phyloP scores from a whole-genome alignment of 768 basidiomycete species.

The Rhizopogon rudus region DNA sequence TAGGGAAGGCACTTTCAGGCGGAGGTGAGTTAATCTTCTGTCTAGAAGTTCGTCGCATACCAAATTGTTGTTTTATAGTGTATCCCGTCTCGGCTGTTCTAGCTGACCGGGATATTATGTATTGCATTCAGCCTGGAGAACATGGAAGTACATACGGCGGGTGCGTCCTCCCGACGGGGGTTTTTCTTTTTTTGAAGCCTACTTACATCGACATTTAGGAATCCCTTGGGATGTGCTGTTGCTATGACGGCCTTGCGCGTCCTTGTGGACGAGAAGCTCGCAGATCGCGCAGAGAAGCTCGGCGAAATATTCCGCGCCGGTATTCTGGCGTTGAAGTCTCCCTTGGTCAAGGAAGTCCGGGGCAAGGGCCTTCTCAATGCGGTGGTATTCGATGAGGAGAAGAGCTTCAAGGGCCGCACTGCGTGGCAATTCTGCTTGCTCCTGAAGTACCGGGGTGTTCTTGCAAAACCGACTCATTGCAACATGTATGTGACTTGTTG shows the following conservation, averaged over 20 bases:
- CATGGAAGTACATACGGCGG: constrained; percentile 97
- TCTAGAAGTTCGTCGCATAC: constrained; percentile 7
- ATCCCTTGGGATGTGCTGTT: constrained; percentile 95
- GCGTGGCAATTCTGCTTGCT: constrained; percentile 97
- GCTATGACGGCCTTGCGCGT: constrained; percentile 90
- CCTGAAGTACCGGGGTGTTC: constrained; percentile 83
- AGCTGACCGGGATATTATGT: constrained; percentile 88
- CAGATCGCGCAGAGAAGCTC: constrained; percentile 70
- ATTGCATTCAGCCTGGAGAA: constrained; percentile 91
- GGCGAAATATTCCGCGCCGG: constrained; percentile 77
- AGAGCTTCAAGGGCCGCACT: constrained; percentile 70
- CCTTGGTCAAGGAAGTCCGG: constrained; percentile 74
- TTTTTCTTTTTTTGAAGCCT: neutral
- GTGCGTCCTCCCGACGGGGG: constrained; percentile 34
- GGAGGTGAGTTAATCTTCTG: constrained; percentile 54
- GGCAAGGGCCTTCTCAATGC: constrained; percentile 91
- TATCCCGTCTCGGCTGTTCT: constrained; percentile 97
- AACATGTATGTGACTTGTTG: constrained; percentile 65
- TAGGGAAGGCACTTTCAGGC: constrained; percentile 96
- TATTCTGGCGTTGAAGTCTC: constrained; percentile 55
- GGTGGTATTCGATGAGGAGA: constrained; percentile 83
- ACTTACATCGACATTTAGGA: constrained; percentile 38
- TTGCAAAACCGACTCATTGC: constrained; percentile 95
- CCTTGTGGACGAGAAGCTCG: constrained; percentile 82
- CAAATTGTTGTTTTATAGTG: constrained; percentile 39